A percentile compares a stretch with the other conserved stretches of the same genome.
These are phyloP conservation scores for Penicillium rolfsii DNA, from an alignment of 2,329 filamentous ascomycete species.

Conservation along the genomic window DNA sequence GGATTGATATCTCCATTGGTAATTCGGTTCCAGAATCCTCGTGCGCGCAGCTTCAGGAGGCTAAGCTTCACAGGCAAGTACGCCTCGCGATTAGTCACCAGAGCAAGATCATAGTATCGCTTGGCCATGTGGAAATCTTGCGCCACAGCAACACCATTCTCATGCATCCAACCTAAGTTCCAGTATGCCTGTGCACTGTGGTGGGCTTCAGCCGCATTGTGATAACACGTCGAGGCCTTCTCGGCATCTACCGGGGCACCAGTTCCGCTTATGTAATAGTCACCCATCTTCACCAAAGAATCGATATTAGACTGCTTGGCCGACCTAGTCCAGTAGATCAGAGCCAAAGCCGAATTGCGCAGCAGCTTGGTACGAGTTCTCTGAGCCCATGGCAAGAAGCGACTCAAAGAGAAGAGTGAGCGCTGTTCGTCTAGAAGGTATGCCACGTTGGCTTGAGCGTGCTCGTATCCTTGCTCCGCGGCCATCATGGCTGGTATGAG, in stretches of 20 bases:
- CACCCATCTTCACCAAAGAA: constrained; percentile 95
- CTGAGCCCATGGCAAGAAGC: constrained; percentile 54
- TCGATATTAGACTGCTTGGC: constrained; percentile 93
- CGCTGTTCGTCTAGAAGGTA: constrained; percentile 78
- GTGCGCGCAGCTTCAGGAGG: constrained; percentile 77
- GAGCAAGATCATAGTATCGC: constrained; percentile 88
- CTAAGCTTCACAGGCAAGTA: constrained; percentile 91
- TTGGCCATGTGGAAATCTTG: constrained; percentile 98
- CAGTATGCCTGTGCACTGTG: constrained; percentile 94
- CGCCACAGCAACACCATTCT: constrained; percentile 88
- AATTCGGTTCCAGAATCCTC: constrained; percentile 93
- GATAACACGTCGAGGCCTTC: constrained; percentile 92
- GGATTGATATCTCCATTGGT: constrained; percentile 90
- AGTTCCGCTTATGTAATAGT: constrained; percentile 88
- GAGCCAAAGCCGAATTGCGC: constrained; percentile 66
- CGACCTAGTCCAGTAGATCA: constrained; percentile 94
- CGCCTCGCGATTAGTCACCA: constrained; percentile 89
- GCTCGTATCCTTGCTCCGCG: constrained; percentile 89
- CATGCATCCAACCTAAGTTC: constrained; percentile 99
- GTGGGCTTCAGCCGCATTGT: constrained; percentile 85
- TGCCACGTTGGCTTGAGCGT: constrained; percentile 85
- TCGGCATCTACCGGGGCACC: constrained; percentile 72
- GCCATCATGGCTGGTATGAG: constrained; percentile 82
- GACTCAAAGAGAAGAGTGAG: constrained; percentile 62
- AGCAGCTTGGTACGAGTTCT: constrained; percentile 52